Evolutionary conservation across 2,329 filamentous ascomycete genomes (phyloP).

Genomic region (Alternaria incomplexa): DNA sequence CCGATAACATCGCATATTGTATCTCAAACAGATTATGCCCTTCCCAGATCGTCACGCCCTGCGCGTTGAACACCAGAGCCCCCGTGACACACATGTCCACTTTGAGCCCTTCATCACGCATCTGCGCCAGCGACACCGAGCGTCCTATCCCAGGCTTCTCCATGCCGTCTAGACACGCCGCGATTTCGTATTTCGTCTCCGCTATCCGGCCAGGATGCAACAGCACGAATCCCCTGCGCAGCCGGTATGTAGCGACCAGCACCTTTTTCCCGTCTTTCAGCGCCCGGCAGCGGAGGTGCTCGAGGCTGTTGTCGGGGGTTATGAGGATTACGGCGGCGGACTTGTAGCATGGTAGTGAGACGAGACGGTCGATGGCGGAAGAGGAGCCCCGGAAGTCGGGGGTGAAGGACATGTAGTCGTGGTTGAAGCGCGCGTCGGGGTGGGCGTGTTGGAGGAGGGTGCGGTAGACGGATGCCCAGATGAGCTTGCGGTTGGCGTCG

Average conservation of each 20-base stretch:
- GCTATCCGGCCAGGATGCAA: slow-evolving; percentile 47
- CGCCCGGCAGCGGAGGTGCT: slow-evolving; percentile 47
- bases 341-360: slow-evolving; percentile 42
- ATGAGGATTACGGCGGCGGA: slow-evolving; percentile 46
- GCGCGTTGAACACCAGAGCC: slow-evolving; percentile 48
- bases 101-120: slow-evolving; percentile 34
- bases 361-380: slow-evolving; percentile 41
- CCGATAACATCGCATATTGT: slow-evolving; percentile 52
- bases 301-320: slow-evolving; percentile 55
- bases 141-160: slow-evolving; percentile 48
- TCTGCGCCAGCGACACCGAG: slow-evolving; percentile 44
- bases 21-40: slow-evolving; percentile 53
- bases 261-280: slow-evolving; percentile 51
- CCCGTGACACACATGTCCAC: slow-evolving; percentile 51
- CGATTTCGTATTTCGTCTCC: slow-evolving; percentile 35
- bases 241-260: slow-evolving; percentile 51
- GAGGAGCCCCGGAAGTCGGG: slow-evolving; percentile 52
- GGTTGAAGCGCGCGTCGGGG: slow-evolving; percentile 54
- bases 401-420: slow-evolving; percentile 53
- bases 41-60: slow-evolving; percentile 51
- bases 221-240: slow-evolving; percentile 52
- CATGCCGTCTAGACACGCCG: slow-evolving; percentile 54
- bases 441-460: slow-evolving; percentile 48
- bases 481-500: slow-evolving; percentile 10
- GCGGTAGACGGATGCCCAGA: slow-evolving; percentile 43